Evolutionary conservation across 768 basidiomycete genomes (phyloP), one percentile per base, ranked within the genome.

Genomic region (Boletus barrowsii): DNA sequence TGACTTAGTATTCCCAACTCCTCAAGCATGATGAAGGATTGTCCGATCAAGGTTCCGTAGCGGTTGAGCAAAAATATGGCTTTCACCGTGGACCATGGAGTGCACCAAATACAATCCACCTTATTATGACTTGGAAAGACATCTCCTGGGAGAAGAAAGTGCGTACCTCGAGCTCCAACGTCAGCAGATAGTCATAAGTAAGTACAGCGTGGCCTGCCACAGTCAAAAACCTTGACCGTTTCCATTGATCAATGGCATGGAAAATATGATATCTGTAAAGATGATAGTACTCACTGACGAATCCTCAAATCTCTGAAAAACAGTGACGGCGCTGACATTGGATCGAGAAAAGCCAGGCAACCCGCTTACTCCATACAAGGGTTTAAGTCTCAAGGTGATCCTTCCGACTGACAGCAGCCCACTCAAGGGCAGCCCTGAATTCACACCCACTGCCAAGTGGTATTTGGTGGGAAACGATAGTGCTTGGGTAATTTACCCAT

Each of bases 1-100:
- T 63, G 33, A 29, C 33, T 46, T 17, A 63, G 18, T 3, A 53
- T 4, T 14, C 63, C 63, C 1, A 58, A 37, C n/a, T 65, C 60
- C 22, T 62, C 49, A 8, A 64, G 42, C 13, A 2, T 24, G 10
- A 62, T n/a, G 22, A 45, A 15, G 18, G 42, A 49, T 39, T 59
- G 63, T 15, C 50, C 51, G 11, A 50, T 39, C 3, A 64, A 33
- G 10, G 51, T 53, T 11, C 49, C 60, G 10, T 64, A 65, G 32
- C 63, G 60, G 44, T 56, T 65, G 51, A 62, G 22, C 10, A 64
- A 48, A 42, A 65, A 64, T 17, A 53, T 5, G 9, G 20, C 33
- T n/a, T 64, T 64, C 18, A 48, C 46, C 26, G 22, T 15, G 18
- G 37, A n/a, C 57, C 63, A 55, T 13, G 51, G 56, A n/a, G 59